Evolutionary conservation across 768 basidiomycete genomes (phyloP).

Genomic region (Agaricus blazei): DNA sequence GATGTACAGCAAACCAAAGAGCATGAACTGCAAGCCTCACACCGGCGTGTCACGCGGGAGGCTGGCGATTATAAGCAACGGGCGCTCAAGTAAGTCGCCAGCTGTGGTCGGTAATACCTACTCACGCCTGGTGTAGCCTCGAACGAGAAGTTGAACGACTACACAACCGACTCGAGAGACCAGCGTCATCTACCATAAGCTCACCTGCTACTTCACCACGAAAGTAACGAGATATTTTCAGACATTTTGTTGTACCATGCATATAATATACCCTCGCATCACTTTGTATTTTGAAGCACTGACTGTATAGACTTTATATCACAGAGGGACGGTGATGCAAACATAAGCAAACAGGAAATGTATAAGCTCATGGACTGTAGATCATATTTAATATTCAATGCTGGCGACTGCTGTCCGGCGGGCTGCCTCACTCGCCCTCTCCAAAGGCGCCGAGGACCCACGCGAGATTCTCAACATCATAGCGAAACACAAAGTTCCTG

Average conservation of each 20-base stretch:
- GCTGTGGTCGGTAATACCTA: background rate
- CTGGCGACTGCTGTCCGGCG: background rate
- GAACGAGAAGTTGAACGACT: conserved; percentile 23
- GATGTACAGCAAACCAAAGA: conserved; percentile 60
- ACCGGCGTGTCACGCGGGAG: conserved; percentile 74
- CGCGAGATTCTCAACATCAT: background rate
- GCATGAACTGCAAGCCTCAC: conserved; percentile 60
- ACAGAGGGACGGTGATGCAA: background rate
- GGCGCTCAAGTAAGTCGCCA: conserved; percentile 50
- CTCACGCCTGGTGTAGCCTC: conserved; percentile 14
- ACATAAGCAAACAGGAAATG: background rate
- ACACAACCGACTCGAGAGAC: conserved; percentile 19
- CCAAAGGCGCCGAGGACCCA: background rate
- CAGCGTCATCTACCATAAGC: conserved; percentile 9
- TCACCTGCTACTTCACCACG: conserved; percentile 6
- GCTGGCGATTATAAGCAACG: conserved; percentile 70
- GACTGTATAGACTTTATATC: background rate
- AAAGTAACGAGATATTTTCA: background rate
- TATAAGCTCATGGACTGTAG: too few species aligned
- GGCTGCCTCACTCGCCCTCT: background rate
- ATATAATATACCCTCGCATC: conserved; percentile 5
- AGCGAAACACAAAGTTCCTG: background rate
- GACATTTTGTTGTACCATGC: background rate
- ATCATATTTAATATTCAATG: background rate
- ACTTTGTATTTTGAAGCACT: conserved; percentile 3